Evolutionary conservation across 1,139 yeast genomes (phyloP), one percentile per base, ranked within the genome.

Genomic region (Candida tetrigidarum): DNA sequence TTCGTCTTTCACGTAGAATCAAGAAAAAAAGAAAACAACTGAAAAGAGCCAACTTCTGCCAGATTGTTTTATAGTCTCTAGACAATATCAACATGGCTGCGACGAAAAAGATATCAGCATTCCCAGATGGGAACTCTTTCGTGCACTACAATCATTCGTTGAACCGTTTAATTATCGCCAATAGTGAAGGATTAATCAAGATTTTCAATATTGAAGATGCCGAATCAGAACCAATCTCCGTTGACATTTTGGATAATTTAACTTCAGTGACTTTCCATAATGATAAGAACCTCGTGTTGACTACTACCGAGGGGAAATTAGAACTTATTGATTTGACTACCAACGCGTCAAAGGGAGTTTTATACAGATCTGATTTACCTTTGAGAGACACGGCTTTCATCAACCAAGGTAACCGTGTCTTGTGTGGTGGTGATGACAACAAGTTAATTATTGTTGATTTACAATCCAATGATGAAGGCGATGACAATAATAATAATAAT

Each of bases 371-470:
- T 2, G 76, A 86, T 16, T 67, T 88, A 35, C 87, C 96, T 0
- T 62, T 91, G 32, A 74, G 95, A 51, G 87, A 82, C 50, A 72
- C 84, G 4, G 68, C 68, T 14, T 82, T 86, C 60, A 81, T 88
- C 37, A 87, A 86, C 49, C 86, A 83, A 49, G 96, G 92, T 0
- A 74, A 79, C 41, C 76, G 86, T 66, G 69, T 81, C 3, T 80
- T 88, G 1, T 76, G 84, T 45, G 93, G 90, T 23, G 95, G 96
- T 43, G 95, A 89, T 56, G 95, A 87, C 50, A 76, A 79, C 43
- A 80, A 81, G 49, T 70, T 87, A 45, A 71, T 74, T 8, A 57
- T 89, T 2, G 67, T 87, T 3, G 84, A 81, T 49, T 56, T 78
- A 14, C 58, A 56, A 18, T 7, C 20, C 9, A 18, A 4, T 28